Percentiles rank a stretch among this genome's conserved stretches.
These are phyloP conservation scores for Penicillium frequentans DNA, from an alignment of 2,329 filamentous ascomycete genomes.

Conservation along the genomic window DNA sequence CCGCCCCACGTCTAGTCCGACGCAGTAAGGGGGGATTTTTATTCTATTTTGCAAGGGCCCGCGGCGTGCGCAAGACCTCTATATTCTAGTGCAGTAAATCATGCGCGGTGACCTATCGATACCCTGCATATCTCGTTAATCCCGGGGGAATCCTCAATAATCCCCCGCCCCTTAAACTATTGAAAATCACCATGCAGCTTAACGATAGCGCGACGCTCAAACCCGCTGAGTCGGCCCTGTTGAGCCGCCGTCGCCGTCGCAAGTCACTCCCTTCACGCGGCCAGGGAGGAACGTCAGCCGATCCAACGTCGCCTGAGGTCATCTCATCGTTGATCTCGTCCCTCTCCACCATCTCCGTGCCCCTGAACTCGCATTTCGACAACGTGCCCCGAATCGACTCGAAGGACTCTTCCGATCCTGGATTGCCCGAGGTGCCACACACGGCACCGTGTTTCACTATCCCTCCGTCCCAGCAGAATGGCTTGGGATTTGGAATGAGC, in stretches of 20 bases:
- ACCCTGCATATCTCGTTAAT: constrained; percentile 26
- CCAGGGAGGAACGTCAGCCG: constrained; percentile 32
- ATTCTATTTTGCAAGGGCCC: constrained; percentile 9
- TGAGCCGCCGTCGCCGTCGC: constrained; percentile 44
- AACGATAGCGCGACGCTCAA: constrained; percentile 22
- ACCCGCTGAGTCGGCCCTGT: constrained; percentile 29
- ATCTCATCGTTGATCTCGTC: constrained; percentile 64
- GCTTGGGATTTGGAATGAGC: constrained; percentile 73
- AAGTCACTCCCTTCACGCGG: constrained; percentile 40
- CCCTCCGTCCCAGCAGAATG: constrained; percentile 37
- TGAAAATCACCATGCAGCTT: constrained; percentile 32
- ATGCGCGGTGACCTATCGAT: constrained; percentile 26
- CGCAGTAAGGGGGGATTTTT: constrained; percentile 15
- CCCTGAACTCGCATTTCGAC: constrained; percentile 70
- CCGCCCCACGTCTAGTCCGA: constrained; percentile 8
- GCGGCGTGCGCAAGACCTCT: constrained; percentile 1
- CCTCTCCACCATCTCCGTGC: constrained; percentile 60
- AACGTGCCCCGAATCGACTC: constrained; percentile 48
- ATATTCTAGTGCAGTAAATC: constrained; percentile 22
- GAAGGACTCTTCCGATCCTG: constrained; percentile 32
- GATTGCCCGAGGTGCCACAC: constrained; percentile 23
- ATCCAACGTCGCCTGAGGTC: constrained; percentile 49
- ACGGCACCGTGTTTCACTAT: constrained; percentile 25
- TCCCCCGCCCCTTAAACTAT: constrained; percentile 14
- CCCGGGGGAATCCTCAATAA: constrained; percentile 6